Evolutionary conservation across 2,329 filamentous ascomycete genomes (phyloP), one percentile per base, ranked within the genome.

Genomic region (Clathrospora elynae): DNA sequence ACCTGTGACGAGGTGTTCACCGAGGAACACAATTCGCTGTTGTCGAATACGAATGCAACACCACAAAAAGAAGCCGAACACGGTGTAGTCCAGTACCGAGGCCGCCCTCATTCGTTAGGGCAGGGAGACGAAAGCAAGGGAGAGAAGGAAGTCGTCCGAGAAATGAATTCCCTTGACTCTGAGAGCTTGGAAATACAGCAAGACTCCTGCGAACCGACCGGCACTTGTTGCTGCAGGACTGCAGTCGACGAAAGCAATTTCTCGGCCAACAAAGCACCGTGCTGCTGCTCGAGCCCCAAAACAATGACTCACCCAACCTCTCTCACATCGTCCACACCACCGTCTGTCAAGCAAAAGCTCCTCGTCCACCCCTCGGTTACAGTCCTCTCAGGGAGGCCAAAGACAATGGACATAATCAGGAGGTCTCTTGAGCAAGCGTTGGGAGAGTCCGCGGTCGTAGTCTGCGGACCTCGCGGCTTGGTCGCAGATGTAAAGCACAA

Each of bases 361-460:
- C 40, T 65, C 10, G 40, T 72, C 2, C 70, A 67, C 47, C 67
- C 62, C 26, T 59, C 53, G 36, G 59, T 70, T 47, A 49, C 57
- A 4, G 43, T 80, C 5, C 50, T 77, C 29, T 69, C 75, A 2
- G 80, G 81, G 7, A 75, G 83, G 4, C 83, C 83, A 0, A 67
- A 75, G 14, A 67, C 77, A 3, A 68, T 69, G 12, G 71, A 69
- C 11, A 73, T 85, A 39, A 79, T 85, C 16, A 72, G 77, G 18
- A 75, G 75, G 32, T 71, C 75, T 1, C 71, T 86, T 0, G 82
- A 86, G 61, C 71, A 75, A 32, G 82, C 83, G 0, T 62, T 75
- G 9, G 83, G 84, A 2, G 83, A 87, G 65, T 83, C 76, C 20
- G 82, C 78, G 0, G 79, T 86, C 0, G 77, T 84, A 2, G 82